Evolutionary conservation across 192 early-diverging fungal species (phyloP), one percentile per base, ranked within the genome.

Genomic region (Backusella tuberculispora): DNA sequence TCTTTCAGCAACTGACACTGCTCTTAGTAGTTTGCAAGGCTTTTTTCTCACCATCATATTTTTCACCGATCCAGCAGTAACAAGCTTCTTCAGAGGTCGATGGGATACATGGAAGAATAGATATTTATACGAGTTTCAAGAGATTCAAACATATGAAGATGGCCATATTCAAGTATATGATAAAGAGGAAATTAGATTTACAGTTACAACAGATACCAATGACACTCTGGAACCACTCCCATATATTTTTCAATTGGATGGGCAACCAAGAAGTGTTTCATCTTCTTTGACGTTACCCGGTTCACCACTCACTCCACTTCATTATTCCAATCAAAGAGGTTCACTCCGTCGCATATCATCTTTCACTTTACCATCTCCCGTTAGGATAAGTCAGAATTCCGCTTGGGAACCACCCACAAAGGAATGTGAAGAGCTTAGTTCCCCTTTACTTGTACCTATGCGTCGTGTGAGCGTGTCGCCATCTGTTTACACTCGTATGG

Each of bases 1-100:
- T 6, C 68, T 69, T 45, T 69, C 68, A 40, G 9, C 44, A 34
- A 19, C 44, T 4, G 68, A 69, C 44, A 45, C 21, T 21, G 44
- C 12, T 15, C 44, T 69, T 34, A 29, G 44, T 47, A 69, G 24
- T 15, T 12, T 69, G 9, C 68, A 69, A 47, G 68, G 68, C 12
- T 69, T 69, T 13, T 69, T 69, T 34, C 24, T 69, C 45, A 45
- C 68, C 6, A 26, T 69, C 21, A 43, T 69, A 6, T 69, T 69
- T 43, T 69, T 69, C 13, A 69, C 43, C 29, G 68, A 69, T 34
- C 68, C 68, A 47, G 68, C 43, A 6, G 13, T 47, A 7, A 8
- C 46, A 17, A 14, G n/a, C 4, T 29, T 69, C 14, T 46, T 47
- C 5, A 34, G 9, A 47, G 42, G n/a, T 5, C 4, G 10, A 6